Percentiles rank a stretch among this genome's conserved stretches.
These are phyloP conservation scores for Aspergillus terreus DNA, from an alignment of 2,329 filamentous ascomycete species.

Conservation along the genomic window DNA sequence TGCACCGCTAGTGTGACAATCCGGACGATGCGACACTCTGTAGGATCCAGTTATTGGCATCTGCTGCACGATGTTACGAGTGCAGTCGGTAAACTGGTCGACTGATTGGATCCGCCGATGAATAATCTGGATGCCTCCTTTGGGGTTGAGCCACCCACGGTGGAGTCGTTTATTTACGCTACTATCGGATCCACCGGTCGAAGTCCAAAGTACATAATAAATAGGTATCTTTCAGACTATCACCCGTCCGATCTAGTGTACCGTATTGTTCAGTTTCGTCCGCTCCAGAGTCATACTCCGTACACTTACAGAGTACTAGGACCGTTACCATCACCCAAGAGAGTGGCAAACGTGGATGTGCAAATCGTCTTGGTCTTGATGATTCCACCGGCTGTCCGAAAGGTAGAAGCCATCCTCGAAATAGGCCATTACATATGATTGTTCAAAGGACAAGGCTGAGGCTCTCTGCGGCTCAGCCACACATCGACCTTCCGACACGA, in stretches of 20 bases:
- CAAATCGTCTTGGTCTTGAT: constrained; percentile 3
- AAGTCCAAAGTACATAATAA: too few species aligned
- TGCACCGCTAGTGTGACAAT: neutral
- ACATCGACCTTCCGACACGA: constrained; percentile 2
- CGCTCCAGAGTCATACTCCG: neutral
- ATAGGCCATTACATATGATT: too few species aligned
- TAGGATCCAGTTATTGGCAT: too few species aligned
- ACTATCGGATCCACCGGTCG: constrained; percentile 13
- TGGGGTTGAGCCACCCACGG: constrained; percentile 13
- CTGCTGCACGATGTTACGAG: too few species aligned
- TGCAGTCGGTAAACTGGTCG: neutral
- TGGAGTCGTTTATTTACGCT: constrained; percentile 24
- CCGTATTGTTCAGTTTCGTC: constrained; percentile 5
- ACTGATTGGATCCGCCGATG: neutral
- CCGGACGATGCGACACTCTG: neutral
- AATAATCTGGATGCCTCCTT: constrained; percentile 4
- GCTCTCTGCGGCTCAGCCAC: constrained; percentile 22
- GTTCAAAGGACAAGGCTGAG: constrained; percentile 17
- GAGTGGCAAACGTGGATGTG: neutral
- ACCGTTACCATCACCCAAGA: neutral
- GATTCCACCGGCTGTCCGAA: constrained; percentile 9
- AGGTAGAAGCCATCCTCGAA: neutral
- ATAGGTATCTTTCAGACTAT: constrained; percentile 7
- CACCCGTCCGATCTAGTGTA: neutral
- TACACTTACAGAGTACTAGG: neutral